Evolutionary conservation across 345 rosid species (phyloP), one percentile per base, ranked within the genome.

Genomic region (Citrus reticulata): DNA sequence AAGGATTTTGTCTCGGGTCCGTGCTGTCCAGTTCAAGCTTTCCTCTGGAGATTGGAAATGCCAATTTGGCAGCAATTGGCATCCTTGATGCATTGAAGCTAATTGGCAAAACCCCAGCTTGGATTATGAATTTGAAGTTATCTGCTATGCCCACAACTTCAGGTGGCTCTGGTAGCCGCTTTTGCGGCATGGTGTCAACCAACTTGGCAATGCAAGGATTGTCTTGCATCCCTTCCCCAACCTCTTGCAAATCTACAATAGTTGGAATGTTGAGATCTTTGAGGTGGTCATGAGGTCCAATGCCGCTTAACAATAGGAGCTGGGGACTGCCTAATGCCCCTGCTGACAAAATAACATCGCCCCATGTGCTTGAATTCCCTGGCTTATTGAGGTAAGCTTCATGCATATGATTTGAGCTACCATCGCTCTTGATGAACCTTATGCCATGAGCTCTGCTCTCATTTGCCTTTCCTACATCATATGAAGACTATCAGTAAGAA

Each of bases 261-360:
- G 82, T 57, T 35, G 93, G 84, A 79, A 92, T 91, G 65, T 83
- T 66, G 62, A 91, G 77, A 77, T 80, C 80, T 8, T 81, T 71
- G 1, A 93, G 88, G 80, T 90, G 91, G 40, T 82, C 77, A 4
- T 49, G 77, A 4, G 94, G 92, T 72, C 97, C 98, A 14, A 92
- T 88, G 29, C 97, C 95, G 35, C 95, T 93, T 46, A 91, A 78
- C 79, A 92, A 68, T 2, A 93, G 89, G 76, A 93, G 83, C 29
- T 91, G 94, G 0, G 98, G 98, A 70, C 98, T 93, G 54, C 95
- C 94, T 76, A 92, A 61, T 74, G 97, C 89, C 13, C 97, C 97
- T 49, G 91, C 94, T 7, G 97, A 81, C 75, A 95, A 82, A 62
- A 93, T 92, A 65, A 91, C 91, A 51, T 92, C 97, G 0, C 94